Base-by-base conservation (phyloP, 106 monocot species). In the Apostasia ramifera region DNA sequence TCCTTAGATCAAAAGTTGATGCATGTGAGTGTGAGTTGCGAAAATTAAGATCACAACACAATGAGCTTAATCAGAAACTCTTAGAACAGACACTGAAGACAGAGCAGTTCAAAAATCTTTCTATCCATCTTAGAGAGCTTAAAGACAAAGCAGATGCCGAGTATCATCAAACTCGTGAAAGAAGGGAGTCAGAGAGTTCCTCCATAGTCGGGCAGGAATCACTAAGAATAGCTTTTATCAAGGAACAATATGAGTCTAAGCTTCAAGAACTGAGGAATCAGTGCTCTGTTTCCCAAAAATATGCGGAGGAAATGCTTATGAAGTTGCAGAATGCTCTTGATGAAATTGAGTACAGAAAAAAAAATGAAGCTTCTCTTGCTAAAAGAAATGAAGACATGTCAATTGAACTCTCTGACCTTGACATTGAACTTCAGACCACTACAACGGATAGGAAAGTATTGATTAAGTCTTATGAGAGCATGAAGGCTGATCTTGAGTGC, bases 291-390 rank as follows among this genome's bases (percentile, higher is more conserved):
- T 93, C 90, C 41, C 82, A 87, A 74, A 81, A 85, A 48, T 90
- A 99, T 74, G 83, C 83, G 53, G 90, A 99, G 78, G 98, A 99
- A 76, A 77, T 93, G 85, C 62, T 99, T 39, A 53, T 93, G 63
- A 99, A 99, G 74, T 76, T 99, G 61, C 98, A 99, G 80, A 92
- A 70, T 75, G 69, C 98, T 70, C 71, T 93, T 74, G 85, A 93
- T 93, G 98, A 99, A 55, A 65, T 82, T 58, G 98, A 99, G 69
- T 74, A 42, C 53, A 69, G 81, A 64, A 93, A 84, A 74, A 99
- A 85, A 79, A 82, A 51, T 73, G 93, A 93, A 73, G 77, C 82
- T 69, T 75, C 81, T 65, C 78, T 93, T 53, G 73, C 67, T 39
- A 99, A 90, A 78, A 88, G 79, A 77, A 90, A 82, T 70, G 83